Percentiles rank a stretch among this genome's conserved stretches.
These are phyloP conservation scores for Anthracocystis walkeri DNA, from an alignment of 1,284 basidiomycete species.

Conservation along the genomic window DNA sequence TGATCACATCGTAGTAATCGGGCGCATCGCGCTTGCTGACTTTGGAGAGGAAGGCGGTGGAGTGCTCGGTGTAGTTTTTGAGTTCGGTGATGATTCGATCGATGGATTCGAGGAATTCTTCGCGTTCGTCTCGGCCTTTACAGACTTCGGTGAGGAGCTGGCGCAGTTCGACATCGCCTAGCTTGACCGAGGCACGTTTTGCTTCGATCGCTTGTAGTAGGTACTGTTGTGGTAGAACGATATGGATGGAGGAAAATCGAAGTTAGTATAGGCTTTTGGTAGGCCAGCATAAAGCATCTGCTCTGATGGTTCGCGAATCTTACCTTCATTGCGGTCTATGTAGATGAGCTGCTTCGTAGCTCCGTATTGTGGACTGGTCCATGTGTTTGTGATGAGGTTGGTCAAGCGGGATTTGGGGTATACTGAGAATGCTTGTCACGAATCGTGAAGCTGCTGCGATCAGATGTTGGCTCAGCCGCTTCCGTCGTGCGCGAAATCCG, in stretches of 20 bases:
- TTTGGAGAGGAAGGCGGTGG: slow-evolving; percentile 64
- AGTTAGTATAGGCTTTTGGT: neutral
- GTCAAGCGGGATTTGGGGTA: too few species aligned
- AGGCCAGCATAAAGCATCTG: neutral
- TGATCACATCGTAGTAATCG: slow-evolving; percentile 68
- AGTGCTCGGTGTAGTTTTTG: slow-evolving; percentile 67
- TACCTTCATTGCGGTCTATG: slow-evolving; percentile 16
- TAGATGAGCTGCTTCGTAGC: slow-evolving; percentile 22
- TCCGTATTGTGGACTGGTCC: slow-evolving; percentile 1
- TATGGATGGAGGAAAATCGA: too few species aligned
- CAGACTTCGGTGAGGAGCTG: slow-evolving; percentile 63
- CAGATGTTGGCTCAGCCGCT: neutral
- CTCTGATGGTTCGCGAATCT: neutral
- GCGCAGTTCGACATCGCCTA: slow-evolving; percentile 62
- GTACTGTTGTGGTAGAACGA: slow-evolving; percentile 45
- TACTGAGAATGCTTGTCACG: neutral
- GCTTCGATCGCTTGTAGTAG: slow-evolving; percentile 67
- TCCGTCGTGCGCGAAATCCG: neutral
- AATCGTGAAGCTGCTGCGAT: neutral
- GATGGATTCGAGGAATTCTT: slow-evolving; percentile 67
- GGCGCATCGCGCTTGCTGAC: slow-evolving; percentile 68
- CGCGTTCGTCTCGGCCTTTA: slow-evolving; percentile 63
- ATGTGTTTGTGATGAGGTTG: slow-evolving; percentile 6
- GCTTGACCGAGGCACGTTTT: slow-evolving; percentile 57
- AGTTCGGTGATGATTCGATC: slow-evolving; percentile 67